A percentile compares a stretch with the other conserved stretches of the same genome.
Conservation (phyloP, 2,329 filamentous ascomycete genomes). For the Colletotrichum tamarilloi region DNA sequence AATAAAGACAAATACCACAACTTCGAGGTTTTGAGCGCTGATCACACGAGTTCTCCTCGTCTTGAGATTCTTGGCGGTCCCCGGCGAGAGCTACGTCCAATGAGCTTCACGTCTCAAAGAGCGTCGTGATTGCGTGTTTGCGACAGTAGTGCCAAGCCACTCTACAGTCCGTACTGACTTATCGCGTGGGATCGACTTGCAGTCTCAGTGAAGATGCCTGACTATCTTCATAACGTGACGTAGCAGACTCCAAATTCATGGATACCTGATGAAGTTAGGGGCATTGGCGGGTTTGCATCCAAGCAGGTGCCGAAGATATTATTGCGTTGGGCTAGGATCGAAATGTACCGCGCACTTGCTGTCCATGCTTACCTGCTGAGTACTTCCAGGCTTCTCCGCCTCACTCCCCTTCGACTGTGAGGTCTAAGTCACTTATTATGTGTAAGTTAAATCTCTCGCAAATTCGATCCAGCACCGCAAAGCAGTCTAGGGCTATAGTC, state of each 20-base stretch:
- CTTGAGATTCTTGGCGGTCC: background rate
- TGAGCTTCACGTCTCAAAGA: background rate
- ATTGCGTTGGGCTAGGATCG: background rate
- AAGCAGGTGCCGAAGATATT: background rate
- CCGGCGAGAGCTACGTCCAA: background rate
- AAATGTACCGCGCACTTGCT: background rate
- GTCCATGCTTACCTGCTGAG: no score
- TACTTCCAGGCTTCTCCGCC: background rate
- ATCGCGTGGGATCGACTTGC: background rate
- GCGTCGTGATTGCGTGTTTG: background rate
- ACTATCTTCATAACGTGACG: background rate
- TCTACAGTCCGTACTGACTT: background rate
- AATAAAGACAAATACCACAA: background rate
- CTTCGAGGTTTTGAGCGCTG: background rate
- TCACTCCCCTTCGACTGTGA: no score
- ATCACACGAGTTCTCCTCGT: background rate
- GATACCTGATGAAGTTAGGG: background rate
- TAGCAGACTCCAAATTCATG: background rate
- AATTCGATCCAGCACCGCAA: background rate
- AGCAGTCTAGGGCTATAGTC: no score
- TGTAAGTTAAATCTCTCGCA: background rate
- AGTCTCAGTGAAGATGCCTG: background rate
- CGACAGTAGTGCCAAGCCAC: constrained; percentile 9
- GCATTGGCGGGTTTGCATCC: background rate
- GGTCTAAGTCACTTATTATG: no score